Evolutionary conservation across 2,329 filamentous ascomycete species (phyloP), one percentile per base, ranked within the genome.

Genomic region (Orbilia brochopaga): DNA sequence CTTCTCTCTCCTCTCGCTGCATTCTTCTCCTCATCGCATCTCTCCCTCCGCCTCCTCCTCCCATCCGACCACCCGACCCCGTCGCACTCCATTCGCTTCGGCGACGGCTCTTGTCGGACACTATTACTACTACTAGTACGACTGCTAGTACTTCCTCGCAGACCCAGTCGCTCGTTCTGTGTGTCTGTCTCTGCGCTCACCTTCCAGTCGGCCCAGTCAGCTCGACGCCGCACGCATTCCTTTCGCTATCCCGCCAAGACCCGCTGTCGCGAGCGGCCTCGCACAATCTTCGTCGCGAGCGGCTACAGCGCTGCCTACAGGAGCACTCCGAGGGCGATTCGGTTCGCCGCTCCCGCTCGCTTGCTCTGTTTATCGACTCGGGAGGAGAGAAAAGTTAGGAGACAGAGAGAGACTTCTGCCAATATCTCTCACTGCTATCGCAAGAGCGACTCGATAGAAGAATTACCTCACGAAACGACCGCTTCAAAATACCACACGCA

Each of bases 261-360:
- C 17, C 44, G 44, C 44, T 48, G 44, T 48, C 44, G 44, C 44
- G 19, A 19, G 21, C n/a, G 19, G 40, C 40, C 7, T 44, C 40
- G 40, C 40, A 37, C 7, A 37, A 37, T 6, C 17, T 19, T 23
- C 15, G 17, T 48, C 19, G 44, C 44, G n/a, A 48, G 44, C 44
- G 44, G 44, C 44, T 48, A 48, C 44, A 21, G 4, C 3, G 27
- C 24, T 13, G 17, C 8, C 7, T n/a, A n/a, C n/a, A n/a, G 30
- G 4, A 24, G 6, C 19, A 46, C 37, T 35, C 50, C 53, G 53
- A 63, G 46, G 65, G 54, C 59, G 58, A 64, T 70, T 70, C 51
- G 40, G 11, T 58, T 69, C 59, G 55, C 66, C 52, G 57, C 55
- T 72, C 67, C 30, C 15, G 44, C 37, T 4, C n/a, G 13, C n/a